phyloP scores from a whole-genome alignment of 2,329 filamentous ascomycete genomes.

The Xylariaceae sp. region DNA sequence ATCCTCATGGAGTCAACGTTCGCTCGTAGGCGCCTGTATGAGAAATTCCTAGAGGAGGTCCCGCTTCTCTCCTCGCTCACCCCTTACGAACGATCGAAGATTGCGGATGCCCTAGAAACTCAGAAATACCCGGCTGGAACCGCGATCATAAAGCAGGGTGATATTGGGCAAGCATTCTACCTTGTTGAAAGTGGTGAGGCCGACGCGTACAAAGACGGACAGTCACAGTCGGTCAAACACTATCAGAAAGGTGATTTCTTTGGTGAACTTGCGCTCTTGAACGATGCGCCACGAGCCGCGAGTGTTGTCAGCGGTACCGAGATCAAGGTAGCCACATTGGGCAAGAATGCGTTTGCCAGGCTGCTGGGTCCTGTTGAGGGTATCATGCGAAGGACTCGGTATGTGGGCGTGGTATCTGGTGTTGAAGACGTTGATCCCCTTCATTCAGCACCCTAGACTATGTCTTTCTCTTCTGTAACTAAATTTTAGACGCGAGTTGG shows the following conservation, averaged over 20 bases:
- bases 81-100: slow-evolving; percentile 94
- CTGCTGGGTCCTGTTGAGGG: slow-evolving; percentile 91
- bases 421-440: slow-evolving; percentile 74
- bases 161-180: slow-evolving; percentile 90
- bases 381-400: slow-evolving; percentile 84
- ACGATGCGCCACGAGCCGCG: slow-evolving; percentile 91
- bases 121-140: slow-evolving; percentile 81
- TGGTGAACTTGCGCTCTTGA: slow-evolving; percentile 90
- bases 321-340: slow-evolving; percentile 90
- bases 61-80: slow-evolving; percentile 83
- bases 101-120: slow-evolving; percentile 93
- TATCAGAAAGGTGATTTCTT: slow-evolving; percentile 97
- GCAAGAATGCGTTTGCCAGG: slow-evolving; percentile 93
- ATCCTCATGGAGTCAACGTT: slow-evolving; percentile 99
- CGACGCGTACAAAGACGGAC: slow-evolving; percentile 81
- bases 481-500: slow-evolving; percentile 23
- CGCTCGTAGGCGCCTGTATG: slow-evolving; percentile 94
- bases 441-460: slow-evolving; percentile 46
- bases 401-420: slow-evolving; percentile 64
- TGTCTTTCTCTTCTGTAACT: slow-evolving; percentile 16
- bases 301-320: slow-evolving; percentile 84
- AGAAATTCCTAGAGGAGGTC: slow-evolving; percentile 94
- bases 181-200: slow-evolving; percentile 88
- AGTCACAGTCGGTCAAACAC: slow-evolving; percentile 72
- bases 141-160: slow-evolving; percentile 90